Base-by-base conservation (phyloP, 805 yeast genomes). In the Ogataea allantospora region DNA sequence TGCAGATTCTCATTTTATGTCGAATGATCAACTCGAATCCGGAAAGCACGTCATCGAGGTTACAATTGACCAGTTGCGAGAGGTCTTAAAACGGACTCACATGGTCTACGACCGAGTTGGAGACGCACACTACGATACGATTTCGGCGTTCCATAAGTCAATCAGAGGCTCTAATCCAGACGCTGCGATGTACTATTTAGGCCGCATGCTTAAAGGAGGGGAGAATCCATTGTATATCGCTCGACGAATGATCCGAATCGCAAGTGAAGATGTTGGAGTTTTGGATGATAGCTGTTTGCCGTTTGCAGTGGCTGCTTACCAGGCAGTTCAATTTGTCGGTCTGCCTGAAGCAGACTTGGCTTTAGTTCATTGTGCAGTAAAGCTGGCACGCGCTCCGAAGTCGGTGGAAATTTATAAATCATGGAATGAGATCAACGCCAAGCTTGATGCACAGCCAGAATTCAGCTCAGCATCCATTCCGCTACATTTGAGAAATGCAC, bases 121-220 rank as follows among this genome's bases (percentile, higher is more conserved):
- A 1, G 99, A 93, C 51, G 77, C 79, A 4, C 99, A 93, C 59
- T 93, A 93, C 60, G 99, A 93, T 58, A 78, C 95, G 1, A 93
- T 93, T 6, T 85, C 95, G 10, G 99, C 99, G 1, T 84, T 93
- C 48, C 99, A 93, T 64, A 93, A 93, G 55, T 77, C 95, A 0
- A 76, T 93, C 0, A 70, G 99, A 40, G 99, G 99, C 0, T 75
- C 86, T 0, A 82, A 91, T 52, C 82, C 89, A 0, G 87, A 93
- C 64, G 98, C 97, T 0, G 81, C 98, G 0, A 63, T 93, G 43
- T 89, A 80, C 58, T 93, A 93, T 54, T 63, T 93, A 14, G 91
- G 81, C 0, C 71, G 88, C 32, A 93, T 93, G 99, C 67, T 93
- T 1, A 73, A 77, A 47, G 95, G 95, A 2, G 99, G 99, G 0